Conservation (phyloP, 805 yeast genomes). For the Torulaspora quercuum region DNA sequence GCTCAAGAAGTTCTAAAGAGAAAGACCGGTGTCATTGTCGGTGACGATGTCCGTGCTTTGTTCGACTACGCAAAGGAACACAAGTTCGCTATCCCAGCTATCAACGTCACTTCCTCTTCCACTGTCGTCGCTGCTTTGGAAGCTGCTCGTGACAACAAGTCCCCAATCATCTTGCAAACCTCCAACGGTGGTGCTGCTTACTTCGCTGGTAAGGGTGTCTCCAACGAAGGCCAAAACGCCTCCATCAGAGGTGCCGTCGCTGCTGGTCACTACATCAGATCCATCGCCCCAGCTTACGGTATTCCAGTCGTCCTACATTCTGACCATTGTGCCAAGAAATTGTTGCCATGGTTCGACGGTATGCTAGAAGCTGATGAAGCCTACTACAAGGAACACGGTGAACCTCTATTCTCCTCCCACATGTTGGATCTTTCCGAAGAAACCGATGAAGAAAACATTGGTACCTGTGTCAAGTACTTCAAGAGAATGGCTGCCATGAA, state of each 20-base stretch:
- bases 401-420: conserved; percentile 97
- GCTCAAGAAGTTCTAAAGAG: conserved; percentile 73
- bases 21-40: conserved; percentile 97
- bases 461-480: conserved; percentile 91
- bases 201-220: conserved; percentile 99
- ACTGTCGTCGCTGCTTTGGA: conserved; percentile 95
- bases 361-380: conserved; percentile 96
- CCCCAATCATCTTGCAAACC: conserved; percentile 95
- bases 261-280: conserved; percentile 95
- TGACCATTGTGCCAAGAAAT: conserved; percentile 98
- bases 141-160: conserved; percentile 90
- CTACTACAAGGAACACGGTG: conserved; percentile 79
- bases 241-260: conserved; percentile 93
- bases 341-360: conserved; percentile 98
- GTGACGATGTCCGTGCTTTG: conserved; percentile 83
- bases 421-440: conserved; percentile 98
- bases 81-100: conserved; percentile 97
- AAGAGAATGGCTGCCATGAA: conserved; percentile 87
- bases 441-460: conserved; percentile 92
- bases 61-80: conserved; percentile 91
- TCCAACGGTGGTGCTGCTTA: conserved; percentile 99
- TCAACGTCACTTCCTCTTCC: conserved; percentile 96
- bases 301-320: conserved; percentile 96
- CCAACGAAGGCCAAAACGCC: conserved; percentile 89
- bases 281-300: conserved; percentile 94